Evolutionary conservation across 257 asterid genomes (phyloP).

Genomic region (Sherardia arvensis): DNA sequence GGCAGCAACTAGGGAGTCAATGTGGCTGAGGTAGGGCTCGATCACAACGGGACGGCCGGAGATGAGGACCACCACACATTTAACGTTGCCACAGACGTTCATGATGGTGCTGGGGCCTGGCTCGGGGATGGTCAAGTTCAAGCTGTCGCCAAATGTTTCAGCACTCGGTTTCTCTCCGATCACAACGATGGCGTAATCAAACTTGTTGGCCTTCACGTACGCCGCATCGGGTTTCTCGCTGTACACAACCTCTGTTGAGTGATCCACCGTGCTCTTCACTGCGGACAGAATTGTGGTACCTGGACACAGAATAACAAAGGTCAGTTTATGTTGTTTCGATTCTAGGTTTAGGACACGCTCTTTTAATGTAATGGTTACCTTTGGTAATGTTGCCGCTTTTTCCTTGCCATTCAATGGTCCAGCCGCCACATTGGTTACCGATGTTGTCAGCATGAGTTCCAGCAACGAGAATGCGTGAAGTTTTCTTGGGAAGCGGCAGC

Average conservation of each 20-base stretch:
- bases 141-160: conserved; percentile 20
- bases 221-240: conserved; percentile 14
- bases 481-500: conserved; percentile 31
- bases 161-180: conserved; percentile 25
- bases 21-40: conserved; percentile 15
- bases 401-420: conserved; percentile 40
- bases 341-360: too few relatives aligned
- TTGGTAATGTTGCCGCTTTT: conserved; percentile 18
- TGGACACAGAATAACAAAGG: not conserved
- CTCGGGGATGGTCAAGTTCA: conserved; percentile 19
- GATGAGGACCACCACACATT: conserved; percentile 17
- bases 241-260: conserved; percentile 16
- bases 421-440: conserved; percentile 34
- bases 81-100: conserved; percentile 11
- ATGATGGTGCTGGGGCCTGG: conserved; percentile 18
- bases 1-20: conserved; percentile 24
- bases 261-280: conserved; percentile 12
- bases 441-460: conserved; percentile 34
- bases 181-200: conserved; percentile 16
- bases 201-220: conserved; percentile 13
- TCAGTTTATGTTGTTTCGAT: not conserved
- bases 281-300: conserved; percentile 23
- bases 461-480: conserved; percentile 21
- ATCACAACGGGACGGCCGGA: conserved; percentile 22
- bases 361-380: too few relatives aligned